Evolutionary conservation across 2,329 filamentous ascomycete species (phyloP), one percentile per base, ranked within the genome.

Genomic region (Neopestalotiopsis sp.): DNA sequence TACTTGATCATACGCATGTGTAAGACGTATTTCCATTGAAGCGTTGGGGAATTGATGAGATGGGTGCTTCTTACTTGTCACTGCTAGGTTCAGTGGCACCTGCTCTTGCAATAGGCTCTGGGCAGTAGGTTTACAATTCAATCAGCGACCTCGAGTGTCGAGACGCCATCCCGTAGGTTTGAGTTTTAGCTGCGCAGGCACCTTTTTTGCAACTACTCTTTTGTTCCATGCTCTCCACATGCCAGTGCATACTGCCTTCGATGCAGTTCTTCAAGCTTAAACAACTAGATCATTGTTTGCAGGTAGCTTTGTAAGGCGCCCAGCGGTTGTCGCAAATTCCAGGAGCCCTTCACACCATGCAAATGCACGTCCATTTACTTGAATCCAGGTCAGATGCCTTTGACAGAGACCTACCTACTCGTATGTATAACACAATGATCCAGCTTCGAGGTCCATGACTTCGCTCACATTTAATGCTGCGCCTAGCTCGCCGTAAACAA

Each of bases 381-480:
- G 2, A 38, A 38, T 38, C 10, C 34, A 38, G 10, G 10, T 38
- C 6, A 10, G 6, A 38, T 38, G 34, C 34, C 59, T n/a, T 49
- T 49, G 6, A 53, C 5, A 20, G 45, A 20, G 14, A 24, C 6
- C 17, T n/a, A n/a, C 30, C 49, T 69, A 72, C 38, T 68, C 70
- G 40, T 73, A 74, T 4, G 40, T 58, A 66, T 71, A 70, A 34
- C 73, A 73, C 2, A 71, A 67, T 14, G 40, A 58, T 20, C 64
- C 62, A 13, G 56, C 61, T 14, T 61, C 63, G 13, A 58, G 32
- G n/a, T 72, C 69, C 70, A 74, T 73, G 3, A 68, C 67, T 45
- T 72, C 61, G 2, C 65, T n/a, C 17, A 73, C 69, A 3, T 69
- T 69, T 20, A 69, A 17, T 30, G 32, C 61, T 4, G 66, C 70